Base-by-base conservation (phyloP, 2,329 filamentous ascomycete species). In the Exutisphaerella laricina region DNA sequence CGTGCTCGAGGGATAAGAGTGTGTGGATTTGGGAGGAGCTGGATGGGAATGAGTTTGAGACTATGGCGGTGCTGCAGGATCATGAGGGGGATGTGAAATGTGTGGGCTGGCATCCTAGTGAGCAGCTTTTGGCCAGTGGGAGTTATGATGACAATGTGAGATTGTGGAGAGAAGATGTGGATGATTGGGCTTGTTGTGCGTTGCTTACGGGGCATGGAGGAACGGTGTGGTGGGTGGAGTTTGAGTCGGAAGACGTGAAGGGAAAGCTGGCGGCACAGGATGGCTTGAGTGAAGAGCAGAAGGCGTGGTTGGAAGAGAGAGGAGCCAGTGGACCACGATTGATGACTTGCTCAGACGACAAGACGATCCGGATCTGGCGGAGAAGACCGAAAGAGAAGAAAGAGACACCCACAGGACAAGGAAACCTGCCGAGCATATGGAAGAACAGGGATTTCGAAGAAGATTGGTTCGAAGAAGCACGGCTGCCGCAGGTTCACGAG, bases 21-120 rank as follows among this genome's bases (percentile, higher is more conserved):
- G 87, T 97, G 13, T 98, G 92, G 92, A 87, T 98, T 57, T 98
- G 92, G 92, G 92, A 98, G 67, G 92, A 97, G 63, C 78, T 96
- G 41, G 85, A 83, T 12, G 89, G 94, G 42, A 90, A 95, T 63
- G 92, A 97, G 63, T 97, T 89, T 71, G 92, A 98, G 73, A 97
- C 92, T 1, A 82, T 97, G 12, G 92, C 90, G 0, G 90, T 97
- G 40, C 74, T 97, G 58, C 88, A 86, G 66, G 92, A 97, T 67
- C 92, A 98, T 63, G 85, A 89, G 34, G 89, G 86, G 16, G 92
- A 98, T 66, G 89, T 98, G 54, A 98, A 98, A 65, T 87, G 82
- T 51, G 86, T 98, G 1, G 79, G 82, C 2, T 98, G 92, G 92
- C 89, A 92, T 62, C 88, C 88, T 0, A 80, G 82, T 40, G 77